Conservation (phyloP, 2,329 filamentous ascomycete species). For the Colletotrichum sublineola region DNA sequence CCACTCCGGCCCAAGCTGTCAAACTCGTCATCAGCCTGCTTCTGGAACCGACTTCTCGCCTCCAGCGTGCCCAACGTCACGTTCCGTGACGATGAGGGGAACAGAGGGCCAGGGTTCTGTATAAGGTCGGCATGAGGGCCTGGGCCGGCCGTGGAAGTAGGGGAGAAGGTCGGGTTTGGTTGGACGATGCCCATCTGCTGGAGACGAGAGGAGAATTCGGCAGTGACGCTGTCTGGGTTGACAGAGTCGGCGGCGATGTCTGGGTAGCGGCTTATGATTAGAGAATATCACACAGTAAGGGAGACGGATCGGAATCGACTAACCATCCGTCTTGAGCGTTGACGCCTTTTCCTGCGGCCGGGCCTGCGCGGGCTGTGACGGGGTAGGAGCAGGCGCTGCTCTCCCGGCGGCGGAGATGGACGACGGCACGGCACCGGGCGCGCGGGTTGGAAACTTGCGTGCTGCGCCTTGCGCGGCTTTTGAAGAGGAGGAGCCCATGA, state of each 20-base stretch:
- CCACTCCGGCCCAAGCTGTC: constrained; percentile 53
- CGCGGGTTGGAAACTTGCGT: constrained; percentile 61
- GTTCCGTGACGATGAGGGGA: constrained; percentile 54
- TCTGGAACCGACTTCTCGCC: constrained; percentile 60
- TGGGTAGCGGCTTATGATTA: constrained; percentile 43
- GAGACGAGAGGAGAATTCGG: constrained; percentile 65
- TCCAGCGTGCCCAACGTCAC: constrained; percentile 64
- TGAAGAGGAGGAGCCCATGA: constrained; percentile 62
- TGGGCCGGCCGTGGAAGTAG: constrained; percentile 60
- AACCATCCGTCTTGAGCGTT: constrained; percentile 52
- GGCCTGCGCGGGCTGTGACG: constrained; percentile 36
- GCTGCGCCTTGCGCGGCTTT: constrained; percentile 57
- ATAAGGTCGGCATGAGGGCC: constrained; percentile 29
- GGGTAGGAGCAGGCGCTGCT: constrained; percentile 43
- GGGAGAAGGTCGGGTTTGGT: constrained; percentile 66
- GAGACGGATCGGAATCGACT: constrained; percentile 34
- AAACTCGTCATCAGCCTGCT: constrained; percentile 59
- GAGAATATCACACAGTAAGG: neutral
- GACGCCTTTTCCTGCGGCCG: constrained; percentile 40
- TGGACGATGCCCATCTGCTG: constrained; percentile 67
- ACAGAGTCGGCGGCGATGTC: constrained; percentile 56
- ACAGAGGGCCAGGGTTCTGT: constrained; percentile 46
- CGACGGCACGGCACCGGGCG: constrained; percentile 47
- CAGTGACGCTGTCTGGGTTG: constrained; percentile 57
- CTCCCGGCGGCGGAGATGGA: constrained; percentile 36